Conservation (phyloP, 2,329 filamentous ascomycete genomes). For the Blastomyces gilchristii region DNA sequence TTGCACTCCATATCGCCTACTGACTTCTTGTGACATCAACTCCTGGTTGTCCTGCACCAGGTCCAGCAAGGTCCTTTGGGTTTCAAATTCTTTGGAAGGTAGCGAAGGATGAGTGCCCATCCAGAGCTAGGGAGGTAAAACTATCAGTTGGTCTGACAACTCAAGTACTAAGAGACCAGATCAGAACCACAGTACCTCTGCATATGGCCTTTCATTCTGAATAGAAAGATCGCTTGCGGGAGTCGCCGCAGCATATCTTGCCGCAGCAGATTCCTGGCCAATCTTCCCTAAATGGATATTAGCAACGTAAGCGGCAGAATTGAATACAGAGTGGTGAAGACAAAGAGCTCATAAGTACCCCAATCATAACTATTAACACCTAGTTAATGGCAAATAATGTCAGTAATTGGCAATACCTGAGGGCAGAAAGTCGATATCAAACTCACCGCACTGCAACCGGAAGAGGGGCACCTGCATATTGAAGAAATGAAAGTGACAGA, state of each 20-base stretch:
- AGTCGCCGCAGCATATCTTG: slow-evolving; percentile 79
- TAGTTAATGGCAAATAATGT: slow-evolving; percentile 22
- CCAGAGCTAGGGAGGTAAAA: slow-evolving; percentile 60
- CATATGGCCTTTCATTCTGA: slow-evolving; percentile 81
- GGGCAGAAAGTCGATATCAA: neutral
- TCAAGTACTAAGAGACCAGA: neutral
- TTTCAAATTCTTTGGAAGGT: slow-evolving; percentile 78
- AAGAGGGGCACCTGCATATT: slow-evolving; percentile 70
- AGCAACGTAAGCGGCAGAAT: slow-evolving; percentile 3
- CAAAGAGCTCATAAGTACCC: slow-evolving; percentile 46
- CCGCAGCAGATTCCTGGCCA: slow-evolving; percentile 75
- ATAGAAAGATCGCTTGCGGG: slow-evolving; percentile 64
- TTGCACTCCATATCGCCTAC: slow-evolving; percentile 65
- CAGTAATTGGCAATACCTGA: slow-evolving; percentile 2
- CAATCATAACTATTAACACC: slow-evolving; percentile 98
- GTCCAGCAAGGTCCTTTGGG: slow-evolving; percentile 76
- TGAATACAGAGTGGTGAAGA: slow-evolving; percentile 10
- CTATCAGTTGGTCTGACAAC: slow-evolving; percentile 12
- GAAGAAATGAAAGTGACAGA: slow-evolving; percentile 1
- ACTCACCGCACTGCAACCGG: slow-evolving; percentile 55
- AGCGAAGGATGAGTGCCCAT: slow-evolving; percentile 98
- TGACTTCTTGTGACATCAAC: slow-evolving; percentile 64
- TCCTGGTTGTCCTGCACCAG: slow-evolving; percentile 78
- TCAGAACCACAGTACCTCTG: slow-evolving; percentile 54
- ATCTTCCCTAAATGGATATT: slow-evolving; percentile 55